These are phyloP conservation scores for Saccharomyces mikatae DNA, from an alignment of 805 yeast species.

Conservation along the genomic window DNA sequence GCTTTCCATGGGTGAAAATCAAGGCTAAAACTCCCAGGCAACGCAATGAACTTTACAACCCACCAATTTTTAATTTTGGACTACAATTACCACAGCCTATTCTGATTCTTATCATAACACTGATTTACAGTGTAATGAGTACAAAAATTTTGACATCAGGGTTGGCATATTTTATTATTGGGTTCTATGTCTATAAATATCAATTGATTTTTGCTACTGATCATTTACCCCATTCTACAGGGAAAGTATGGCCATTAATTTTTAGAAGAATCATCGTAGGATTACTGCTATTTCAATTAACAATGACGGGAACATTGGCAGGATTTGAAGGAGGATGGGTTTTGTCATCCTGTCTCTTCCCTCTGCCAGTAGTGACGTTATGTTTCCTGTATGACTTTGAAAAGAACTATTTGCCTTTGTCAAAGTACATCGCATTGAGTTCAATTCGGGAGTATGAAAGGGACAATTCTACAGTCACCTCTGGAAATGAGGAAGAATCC, in stretches of 20 bases:
- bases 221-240: slow-evolving; percentile 95
- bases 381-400: slow-evolving; percentile 74
- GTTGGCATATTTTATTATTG: slow-evolving; percentile 70
- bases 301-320: slow-evolving; percentile 87
- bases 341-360: slow-evolving; percentile 62
- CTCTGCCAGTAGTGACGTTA: slow-evolving; percentile 65
- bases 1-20: slow-evolving; percentile 59
- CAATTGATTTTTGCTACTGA: slow-evolving; percentile 84
- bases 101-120: slow-evolving; percentile 71
- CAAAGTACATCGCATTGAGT: slow-evolving; percentile 78
- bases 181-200: slow-evolving; percentile 84
- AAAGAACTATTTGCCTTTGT: slow-evolving; percentile 68
- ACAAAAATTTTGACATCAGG: slow-evolving; percentile 83
- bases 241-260: slow-evolving; percentile 90
- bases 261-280: slow-evolving; percentile 79
- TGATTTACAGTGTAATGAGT: slow-evolving; percentile 83
- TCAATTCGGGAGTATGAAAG: slow-evolving; percentile 52
- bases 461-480: slow-evolving; percentile 17
- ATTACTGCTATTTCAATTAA: slow-evolving; percentile 71
- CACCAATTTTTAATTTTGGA: slow-evolving; percentile 90
- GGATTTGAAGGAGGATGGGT: slow-evolving; percentile 69
- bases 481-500: slow-evolving; percentile 33
- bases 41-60: slow-evolving; percentile 63
- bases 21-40: slow-evolving; percentile 79
- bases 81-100: slow-evolving; percentile 87